Conservation (phyloP, 768 basidiomycete genomes). For the Dioszegia crocea region DNA sequence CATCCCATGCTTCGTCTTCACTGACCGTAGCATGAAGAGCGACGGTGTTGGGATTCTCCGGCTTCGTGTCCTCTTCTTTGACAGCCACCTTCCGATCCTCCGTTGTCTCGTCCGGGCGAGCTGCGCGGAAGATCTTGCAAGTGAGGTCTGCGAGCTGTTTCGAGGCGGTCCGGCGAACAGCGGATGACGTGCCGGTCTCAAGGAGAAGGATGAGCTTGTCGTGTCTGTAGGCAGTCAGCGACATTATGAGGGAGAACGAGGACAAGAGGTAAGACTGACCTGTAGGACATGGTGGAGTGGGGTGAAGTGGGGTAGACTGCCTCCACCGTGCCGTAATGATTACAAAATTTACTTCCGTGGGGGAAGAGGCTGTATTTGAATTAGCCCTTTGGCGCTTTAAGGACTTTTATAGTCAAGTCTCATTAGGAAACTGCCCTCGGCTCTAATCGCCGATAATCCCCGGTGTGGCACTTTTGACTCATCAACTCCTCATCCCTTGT, state of each 20-base stretch:
- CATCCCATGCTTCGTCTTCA: constrained; percentile 67
- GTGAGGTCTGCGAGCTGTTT: constrained; percentile 92
- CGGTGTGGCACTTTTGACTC: too few species aligned
- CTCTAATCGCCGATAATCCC: too few species aligned
- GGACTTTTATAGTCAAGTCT: too few species aligned
- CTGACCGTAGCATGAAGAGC: constrained; percentile 7
- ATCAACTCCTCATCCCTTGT: too few species aligned
- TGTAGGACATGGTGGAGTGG: constrained; percentile 23
- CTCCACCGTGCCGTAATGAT: constrained; percentile 10
- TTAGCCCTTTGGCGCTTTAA: too few species aligned
- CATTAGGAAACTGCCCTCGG: too few species aligned
- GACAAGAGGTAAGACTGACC: constrained; percentile 4
- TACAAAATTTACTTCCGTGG: background rate
- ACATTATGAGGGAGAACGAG: background rate
- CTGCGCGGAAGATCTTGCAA: constrained; percentile 66
- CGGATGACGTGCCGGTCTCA: constrained; percentile 86
- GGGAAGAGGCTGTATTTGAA: background rate
- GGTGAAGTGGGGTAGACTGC: background rate
- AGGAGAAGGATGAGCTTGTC: constrained; percentile 94
- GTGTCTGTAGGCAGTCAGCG: constrained; percentile 58
- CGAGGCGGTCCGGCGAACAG: constrained; percentile 89
- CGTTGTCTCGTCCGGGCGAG: constrained; percentile 7
- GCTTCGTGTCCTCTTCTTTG: background rate
- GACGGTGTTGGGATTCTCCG: constrained; percentile 1
- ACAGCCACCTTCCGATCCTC: constrained; percentile 1